A percentile compares a stretch with the other conserved stretches of the same genome.
phyloP scores from a whole-genome alignment of 768 basidiomycete genomes.

The Boletus vinaceobasis region DNA sequence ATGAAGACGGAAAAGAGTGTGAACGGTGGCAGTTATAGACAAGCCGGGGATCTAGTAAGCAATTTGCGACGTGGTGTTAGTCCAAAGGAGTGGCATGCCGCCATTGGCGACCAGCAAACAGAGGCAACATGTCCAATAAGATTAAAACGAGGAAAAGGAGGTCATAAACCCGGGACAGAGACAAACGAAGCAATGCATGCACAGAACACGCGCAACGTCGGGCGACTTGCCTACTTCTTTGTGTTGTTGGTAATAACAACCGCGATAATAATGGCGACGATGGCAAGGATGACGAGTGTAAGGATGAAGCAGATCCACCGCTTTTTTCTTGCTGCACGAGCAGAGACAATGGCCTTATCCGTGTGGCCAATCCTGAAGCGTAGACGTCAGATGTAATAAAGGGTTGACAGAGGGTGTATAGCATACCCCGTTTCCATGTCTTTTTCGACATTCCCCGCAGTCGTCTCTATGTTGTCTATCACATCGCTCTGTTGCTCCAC shows the following conservation, averaged over 20 bases:
- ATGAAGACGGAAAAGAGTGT: conserved; percentile 19
- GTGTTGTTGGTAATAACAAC: conserved; percentile 50
- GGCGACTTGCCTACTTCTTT: conserved; percentile 27
- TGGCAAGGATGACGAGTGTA: conserved; percentile 59
- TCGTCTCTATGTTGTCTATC: conserved; percentile 76
- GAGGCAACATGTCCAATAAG: conserved; percentile 13
- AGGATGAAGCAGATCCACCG: conserved; percentile 96
- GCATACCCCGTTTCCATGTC: conserved; percentile 84
- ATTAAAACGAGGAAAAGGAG: not conserved
- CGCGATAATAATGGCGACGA: conserved; percentile 61
- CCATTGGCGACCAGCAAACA: conserved; percentile 1
- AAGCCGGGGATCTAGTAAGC: conserved; percentile 13
- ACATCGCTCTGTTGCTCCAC: conserved; percentile 94
- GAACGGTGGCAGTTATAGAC: conserved; percentile 1
- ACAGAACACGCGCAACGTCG: not conserved
- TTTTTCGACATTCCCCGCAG: conserved; percentile 70
- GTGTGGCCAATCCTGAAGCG: conserved; percentile 69
- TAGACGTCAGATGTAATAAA: not conserved
- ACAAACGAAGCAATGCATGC: not conserved
- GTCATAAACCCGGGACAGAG: not conserved
- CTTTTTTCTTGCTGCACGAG: conserved; percentile 88
- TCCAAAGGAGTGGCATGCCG: conserved; percentile 22
- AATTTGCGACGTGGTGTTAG: conserved; percentile 7
- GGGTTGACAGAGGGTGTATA: not conserved
- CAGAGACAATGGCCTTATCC: conserved; percentile 81